Evolutionary conservation across 495 filamentous ascomycete species (phyloP).

Genomic region (Xylaria sp.): DNA sequence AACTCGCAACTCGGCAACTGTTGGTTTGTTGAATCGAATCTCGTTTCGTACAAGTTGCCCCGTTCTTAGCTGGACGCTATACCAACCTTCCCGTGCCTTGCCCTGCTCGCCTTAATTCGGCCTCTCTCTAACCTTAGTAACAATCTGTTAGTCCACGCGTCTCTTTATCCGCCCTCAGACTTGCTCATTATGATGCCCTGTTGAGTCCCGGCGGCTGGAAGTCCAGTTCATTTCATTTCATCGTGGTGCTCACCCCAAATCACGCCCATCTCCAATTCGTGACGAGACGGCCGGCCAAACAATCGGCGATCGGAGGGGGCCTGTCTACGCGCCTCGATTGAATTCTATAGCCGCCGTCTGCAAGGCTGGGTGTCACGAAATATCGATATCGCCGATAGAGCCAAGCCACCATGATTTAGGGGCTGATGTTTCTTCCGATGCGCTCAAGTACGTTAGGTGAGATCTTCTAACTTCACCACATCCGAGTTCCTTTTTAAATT

Average conservation of each 20-base stretch:
- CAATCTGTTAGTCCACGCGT: not conserved
- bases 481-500: not conserved
- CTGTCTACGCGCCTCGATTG: slow-evolving; percentile 20
- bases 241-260: not conserved
- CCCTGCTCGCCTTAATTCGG: not conserved
- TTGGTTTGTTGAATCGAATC: slow-evolving; percentile 16
- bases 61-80: slow-evolving; percentile 3
- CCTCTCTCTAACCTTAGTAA: not conserved
- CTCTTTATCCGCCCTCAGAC: not conserved
- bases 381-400: not conserved
- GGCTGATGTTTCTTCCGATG: slow-evolving; percentile 8
- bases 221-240: not conserved
- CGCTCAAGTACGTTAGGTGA: slow-evolving; percentile 1
- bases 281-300: slow-evolving; percentile 12
- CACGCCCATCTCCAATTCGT: slow-evolving; percentile 16
- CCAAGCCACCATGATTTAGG: not conserved
- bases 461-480: not conserved
- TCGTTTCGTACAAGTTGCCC: slow-evolving; percentile 23
- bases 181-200: not conserved
- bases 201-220: not conserved
- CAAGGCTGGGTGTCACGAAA: slow-evolving; percentile 18
- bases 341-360: slow-evolving; percentile 19
- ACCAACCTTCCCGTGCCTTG: not conserved
- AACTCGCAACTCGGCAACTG: slow-evolving; percentile 17
- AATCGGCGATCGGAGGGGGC: slow-evolving; percentile 4